These are phyloP conservation scores for Penicillium waksmanii DNA, from an alignment of 495 filamentous ascomycete species.

Conservation along the genomic window DNA sequence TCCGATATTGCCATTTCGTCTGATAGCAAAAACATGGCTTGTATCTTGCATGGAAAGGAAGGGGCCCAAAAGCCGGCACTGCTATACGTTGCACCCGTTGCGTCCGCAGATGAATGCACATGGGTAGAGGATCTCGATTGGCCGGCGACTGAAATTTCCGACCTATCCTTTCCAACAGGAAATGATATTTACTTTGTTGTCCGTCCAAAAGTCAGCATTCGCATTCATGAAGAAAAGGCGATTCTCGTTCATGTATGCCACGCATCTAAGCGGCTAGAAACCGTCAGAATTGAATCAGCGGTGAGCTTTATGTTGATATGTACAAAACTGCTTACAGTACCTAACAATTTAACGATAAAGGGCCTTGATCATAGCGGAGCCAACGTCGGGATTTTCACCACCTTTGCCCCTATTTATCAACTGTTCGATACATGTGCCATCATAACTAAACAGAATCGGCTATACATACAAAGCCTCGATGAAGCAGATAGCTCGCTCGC, in stretches of 20 bases:
- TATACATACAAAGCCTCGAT: slow-evolving; percentile 28
- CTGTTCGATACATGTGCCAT: slow-evolving; percentile 27
- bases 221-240: slow-evolving; percentile 11
- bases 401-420: slow-evolving; percentile 25
- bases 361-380: neutral
- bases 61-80: slow-evolving; percentile 7
- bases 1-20: slow-evolving; percentile 34
- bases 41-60: slow-evolving; percentile 16
- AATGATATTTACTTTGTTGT: slow-evolving; percentile 29
- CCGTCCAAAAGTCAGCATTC: slow-evolving; percentile 26
- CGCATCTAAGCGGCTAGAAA: neutral
- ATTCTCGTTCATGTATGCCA: slow-evolving; percentile 7
- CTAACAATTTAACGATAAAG: neutral
- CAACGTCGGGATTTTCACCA: slow-evolving; percentile 33
- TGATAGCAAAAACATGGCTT: slow-evolving; percentile 30
- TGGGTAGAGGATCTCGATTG: slow-evolving; percentile 15
- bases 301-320: neutral
- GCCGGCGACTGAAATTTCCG: slow-evolving; percentile 25
- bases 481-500: neutral
- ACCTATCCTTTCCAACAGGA: slow-evolving; percentile 29
- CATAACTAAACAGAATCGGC: slow-evolving; percentile 30
- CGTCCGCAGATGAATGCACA: neutral
- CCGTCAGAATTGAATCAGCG: slow-evolving; percentile 3
- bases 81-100: slow-evolving; percentile 9
- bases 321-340: neutral